Conservation (phyloP, 495 filamentous ascomycete species). For the Xylaria flabelliformis region DNA sequence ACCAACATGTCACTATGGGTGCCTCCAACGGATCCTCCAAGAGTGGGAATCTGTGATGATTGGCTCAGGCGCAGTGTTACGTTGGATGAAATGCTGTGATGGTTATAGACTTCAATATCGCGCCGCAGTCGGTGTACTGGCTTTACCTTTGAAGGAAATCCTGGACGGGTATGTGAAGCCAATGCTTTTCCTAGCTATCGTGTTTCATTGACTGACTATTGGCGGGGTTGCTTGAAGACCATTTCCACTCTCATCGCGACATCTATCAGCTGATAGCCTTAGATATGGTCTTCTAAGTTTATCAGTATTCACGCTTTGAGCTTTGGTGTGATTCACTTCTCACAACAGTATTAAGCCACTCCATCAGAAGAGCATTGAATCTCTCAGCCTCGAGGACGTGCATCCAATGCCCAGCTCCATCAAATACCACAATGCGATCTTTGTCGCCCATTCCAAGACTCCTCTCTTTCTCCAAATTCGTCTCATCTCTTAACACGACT, state of each 20-base stretch:
- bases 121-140: background rate
- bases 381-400: constrained; percentile 12
- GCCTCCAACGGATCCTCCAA: background rate
- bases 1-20: background rate
- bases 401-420: constrained; percentile 23
- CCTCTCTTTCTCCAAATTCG: constrained; percentile 22
- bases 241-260: too few species aligned
- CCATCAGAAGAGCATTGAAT: constrained; percentile 10
- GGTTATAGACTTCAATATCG: background rate
- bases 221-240: too few species aligned
- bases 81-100: background rate
- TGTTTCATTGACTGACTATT: too few species aligned
- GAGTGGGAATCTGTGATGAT: background rate
- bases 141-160: background rate
- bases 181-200: too few species aligned
- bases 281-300: too few species aligned
- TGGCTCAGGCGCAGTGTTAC: background rate
- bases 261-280: too few species aligned
- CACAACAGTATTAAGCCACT: background rate
- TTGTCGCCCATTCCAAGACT: constrained; percentile 13
- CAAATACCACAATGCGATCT: constrained; percentile 16
- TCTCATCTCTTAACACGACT: constrained; percentile 14
- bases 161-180: too few species aligned
- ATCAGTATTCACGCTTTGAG: too few species aligned
- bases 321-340: background rate